Conservation (phyloP, 1,284 basidiomycete genomes). For the Tylopilus sp. region DNA sequence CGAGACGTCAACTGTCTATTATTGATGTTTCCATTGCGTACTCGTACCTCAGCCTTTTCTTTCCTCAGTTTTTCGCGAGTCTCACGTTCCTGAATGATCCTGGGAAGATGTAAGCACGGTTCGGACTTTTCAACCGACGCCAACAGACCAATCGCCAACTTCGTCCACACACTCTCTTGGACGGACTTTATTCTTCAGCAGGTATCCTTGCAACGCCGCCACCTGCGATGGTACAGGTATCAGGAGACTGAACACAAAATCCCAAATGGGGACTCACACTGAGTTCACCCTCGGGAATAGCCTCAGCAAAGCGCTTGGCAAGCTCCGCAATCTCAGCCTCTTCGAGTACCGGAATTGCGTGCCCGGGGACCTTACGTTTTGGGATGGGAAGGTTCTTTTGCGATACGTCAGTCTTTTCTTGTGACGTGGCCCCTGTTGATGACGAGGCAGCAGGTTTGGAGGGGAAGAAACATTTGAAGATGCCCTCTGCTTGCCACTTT, state of each 20-base stretch:
- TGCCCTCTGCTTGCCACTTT: conserved; percentile 83
- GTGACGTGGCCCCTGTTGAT: conserved; percentile 22
- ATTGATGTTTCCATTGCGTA: not conserved
- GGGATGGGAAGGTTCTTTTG: conserved; percentile 63
- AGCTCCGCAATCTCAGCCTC: conserved; percentile 70
- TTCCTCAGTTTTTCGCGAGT: conserved; percentile 77
- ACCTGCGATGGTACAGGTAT: conserved; percentile 46
- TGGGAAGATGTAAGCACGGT: conserved; percentile 20
- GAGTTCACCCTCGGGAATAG: conserved; percentile 77
- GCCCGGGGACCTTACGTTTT: conserved; percentile 56
- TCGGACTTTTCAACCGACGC: conserved; percentile 8
- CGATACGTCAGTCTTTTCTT: conserved; percentile 46
- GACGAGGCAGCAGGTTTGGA: conserved; percentile 39
- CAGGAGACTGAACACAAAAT: conserved; percentile 1
- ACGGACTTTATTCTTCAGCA: conserved; percentile 80
- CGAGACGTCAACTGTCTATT: conserved; percentile 15
- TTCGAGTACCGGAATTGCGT: conserved; percentile 63
- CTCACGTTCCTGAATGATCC: conserved; percentile 73
- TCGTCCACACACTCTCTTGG: conserved; percentile 78
- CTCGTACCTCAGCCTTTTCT: conserved; percentile 73
- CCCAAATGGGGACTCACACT: conserved; percentile 51
- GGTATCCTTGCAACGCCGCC: conserved; percentile 78
- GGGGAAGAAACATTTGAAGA: conserved; percentile 91
- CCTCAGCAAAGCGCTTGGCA: conserved; percentile 71
- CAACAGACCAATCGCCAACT: conserved; percentile 56